Base-by-base conservation (phyloP, 352 stramenopile species). In the Pythium biforme region DNA sequence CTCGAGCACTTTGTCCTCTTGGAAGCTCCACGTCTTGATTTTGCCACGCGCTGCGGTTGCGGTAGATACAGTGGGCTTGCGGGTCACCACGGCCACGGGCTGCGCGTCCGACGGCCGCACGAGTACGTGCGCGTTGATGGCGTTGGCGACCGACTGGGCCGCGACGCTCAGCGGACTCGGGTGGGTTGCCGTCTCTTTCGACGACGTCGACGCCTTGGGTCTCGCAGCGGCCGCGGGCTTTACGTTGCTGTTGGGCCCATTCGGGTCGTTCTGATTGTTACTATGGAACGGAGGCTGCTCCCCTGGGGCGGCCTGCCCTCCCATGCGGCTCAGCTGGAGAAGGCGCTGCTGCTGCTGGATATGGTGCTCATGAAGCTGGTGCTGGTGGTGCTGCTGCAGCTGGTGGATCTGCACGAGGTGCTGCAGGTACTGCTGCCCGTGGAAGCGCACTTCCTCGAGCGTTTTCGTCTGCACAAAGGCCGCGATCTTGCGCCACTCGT, bases 1-100 rank as follows among this genome's bases (percentile, higher is more conserved):
- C 67, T 95, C 87, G 55, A 95, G 86, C 3, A 77, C 70, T 68
- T 91, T 90, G 61, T 95, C 85, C 68, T 95, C 85, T 50, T 93
- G 76, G 41, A 90, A 89, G 29, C 69, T 92, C 87, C 87, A 95
- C 14, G 67, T 51, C 33, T 82, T 90, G n/a, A 37, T n/a, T 34
- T 63, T 63, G 25, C 53, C 45, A 9, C 52, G 34, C 37, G 37
- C 10, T 4, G 17, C 33, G 15, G 15, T 20, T 19, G 15, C 9
- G 12, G 27, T 5, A 7, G 22, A 19, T 4, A 37, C 33, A 33
- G 29, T 11, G 22, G 23, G 49, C 15, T 58, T 65, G 3, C n/a
- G n/a, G 12, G 37, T n/a, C 37, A 43, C 37, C 14, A 26, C 23
- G 17, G 8, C 19, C 1, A 55, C 31, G n/a, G 59, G 48, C 49